phyloP scores from a whole-genome alignment of 2,329 filamentous ascomycete species.

The Emericellopsis cladophorae region DNA sequence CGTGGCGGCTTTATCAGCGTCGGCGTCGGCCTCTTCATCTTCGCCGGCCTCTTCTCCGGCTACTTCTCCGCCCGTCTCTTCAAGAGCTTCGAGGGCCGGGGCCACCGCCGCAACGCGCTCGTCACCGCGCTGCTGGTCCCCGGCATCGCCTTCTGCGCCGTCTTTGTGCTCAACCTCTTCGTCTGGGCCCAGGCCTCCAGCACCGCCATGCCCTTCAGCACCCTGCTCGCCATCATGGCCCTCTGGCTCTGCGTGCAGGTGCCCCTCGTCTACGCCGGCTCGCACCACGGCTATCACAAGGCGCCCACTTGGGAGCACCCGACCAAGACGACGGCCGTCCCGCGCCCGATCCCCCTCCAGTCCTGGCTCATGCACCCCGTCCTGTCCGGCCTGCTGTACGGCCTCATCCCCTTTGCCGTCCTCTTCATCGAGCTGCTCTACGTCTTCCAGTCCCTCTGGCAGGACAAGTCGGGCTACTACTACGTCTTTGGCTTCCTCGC shows the following conservation, averaged over 20 bases:
- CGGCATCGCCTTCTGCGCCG: conserved; percentile 58
- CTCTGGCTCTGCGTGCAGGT: conserved; percentile 82
- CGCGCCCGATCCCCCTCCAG: conserved; percentile 55
- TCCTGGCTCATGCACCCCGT: conserved; percentile 64
- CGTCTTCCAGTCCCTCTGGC: conserved; percentile 78
- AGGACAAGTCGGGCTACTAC: conserved; percentile 85
- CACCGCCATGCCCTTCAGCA: conserved; percentile 75
- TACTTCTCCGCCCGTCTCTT: conserved; percentile 80
- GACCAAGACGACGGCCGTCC: conserved; percentile 59
- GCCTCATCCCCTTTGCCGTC: conserved; percentile 72
- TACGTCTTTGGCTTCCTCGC: conserved; percentile 82
- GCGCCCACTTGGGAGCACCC: conserved; percentile 67
- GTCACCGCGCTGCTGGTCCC: conserved; percentile 70
- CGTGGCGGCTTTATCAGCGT: conserved; percentile 83
- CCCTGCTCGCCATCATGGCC: conserved; percentile 56
- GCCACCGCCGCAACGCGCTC: conserved; percentile 65
- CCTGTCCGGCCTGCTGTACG: conserved; percentile 57
- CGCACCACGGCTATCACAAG: conserved; percentile 61
- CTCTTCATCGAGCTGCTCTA: conserved; percentile 82
- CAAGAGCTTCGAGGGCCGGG: conserved; percentile 66
- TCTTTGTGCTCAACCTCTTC: conserved; percentile 77
- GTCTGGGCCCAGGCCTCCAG: conserved; percentile 85
- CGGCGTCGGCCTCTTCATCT: conserved; percentile 69
- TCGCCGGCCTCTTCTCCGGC: conserved; percentile 73
- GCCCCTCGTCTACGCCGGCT: conserved; percentile 70